Conservation (phyloP, 1,284 basidiomycete species). For the Ceratobasidium sp. region DNA sequence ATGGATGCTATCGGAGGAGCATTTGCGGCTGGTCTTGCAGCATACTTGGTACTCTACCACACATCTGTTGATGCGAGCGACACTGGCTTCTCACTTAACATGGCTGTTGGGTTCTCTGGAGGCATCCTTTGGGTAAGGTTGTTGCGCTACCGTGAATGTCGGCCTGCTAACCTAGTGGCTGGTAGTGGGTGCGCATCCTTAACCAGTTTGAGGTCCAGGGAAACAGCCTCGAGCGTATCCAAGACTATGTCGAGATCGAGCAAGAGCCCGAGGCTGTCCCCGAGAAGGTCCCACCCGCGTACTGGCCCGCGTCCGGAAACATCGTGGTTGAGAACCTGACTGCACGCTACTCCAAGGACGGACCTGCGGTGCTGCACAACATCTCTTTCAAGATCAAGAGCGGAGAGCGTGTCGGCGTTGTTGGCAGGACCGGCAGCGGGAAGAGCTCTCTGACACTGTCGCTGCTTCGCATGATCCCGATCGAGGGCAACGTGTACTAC, state of each 20-base stretch:
- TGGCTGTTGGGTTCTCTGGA: constrained; percentile 38
- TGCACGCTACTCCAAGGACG: too few species aligned
- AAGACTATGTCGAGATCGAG: constrained; percentile 38
- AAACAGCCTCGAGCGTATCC: too few species aligned
- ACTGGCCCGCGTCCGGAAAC: constrained; percentile 43
- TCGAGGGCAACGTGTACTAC: constrained; percentile 50
- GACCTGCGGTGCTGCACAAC: constrained; percentile 51
- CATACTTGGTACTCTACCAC: constrained; percentile 27
- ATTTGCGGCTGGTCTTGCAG: constrained; percentile 38
- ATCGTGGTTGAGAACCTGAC: constrained; percentile 40
- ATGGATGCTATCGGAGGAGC: constrained; percentile 39
- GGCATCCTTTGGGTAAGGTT: constrained; percentile 36
- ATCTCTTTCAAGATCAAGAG: constrained; percentile 51
- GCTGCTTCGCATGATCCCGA: constrained; percentile 53
- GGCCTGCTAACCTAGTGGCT: too few species aligned
- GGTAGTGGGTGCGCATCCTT: constrained; percentile 47
- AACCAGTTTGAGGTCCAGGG: constrained; percentile 54
- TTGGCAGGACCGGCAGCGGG: too few species aligned
- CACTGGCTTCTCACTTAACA: constrained; percentile 38
- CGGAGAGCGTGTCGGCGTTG: constrained; percentile 54
- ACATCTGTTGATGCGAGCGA: constrained; percentile 12
- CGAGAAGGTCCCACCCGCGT: constrained; percentile 40
- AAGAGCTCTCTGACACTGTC: constrained; percentile 54
- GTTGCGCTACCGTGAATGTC: background rate
- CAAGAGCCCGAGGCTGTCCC: constrained; percentile 36